phyloP scores from a whole-genome alignment of 2,329 filamentous ascomycete genomes.

The Fonsecaea multimorphosa region DNA sequence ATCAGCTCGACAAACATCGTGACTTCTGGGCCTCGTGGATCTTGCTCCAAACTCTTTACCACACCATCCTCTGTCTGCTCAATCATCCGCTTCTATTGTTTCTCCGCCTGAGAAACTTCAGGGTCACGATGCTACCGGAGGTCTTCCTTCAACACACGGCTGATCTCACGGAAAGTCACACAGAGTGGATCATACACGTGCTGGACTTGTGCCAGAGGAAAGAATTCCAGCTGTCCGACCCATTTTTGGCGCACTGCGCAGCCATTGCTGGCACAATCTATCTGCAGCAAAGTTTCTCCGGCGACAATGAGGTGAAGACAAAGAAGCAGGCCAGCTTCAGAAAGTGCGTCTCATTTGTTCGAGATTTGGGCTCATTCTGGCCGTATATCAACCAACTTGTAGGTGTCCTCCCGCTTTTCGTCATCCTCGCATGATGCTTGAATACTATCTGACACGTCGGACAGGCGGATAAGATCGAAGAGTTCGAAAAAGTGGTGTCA shows the following conservation, averaged over 20 bases:
- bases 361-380: slow-evolving; percentile 51
- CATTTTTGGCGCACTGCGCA: slow-evolving; percentile 57
- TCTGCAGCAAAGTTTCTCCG: slow-evolving; percentile 61
- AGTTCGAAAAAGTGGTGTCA: slow-evolving; percentile 53
- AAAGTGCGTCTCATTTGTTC: slow-evolving; percentile 55
- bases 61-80: slow-evolving; percentile 59
- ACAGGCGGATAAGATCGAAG: slow-evolving; percentile 52
- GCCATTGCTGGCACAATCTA: slow-evolving; percentile 62
- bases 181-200: slow-evolving; percentile 61
- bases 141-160: slow-evolving; percentile 62
- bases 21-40: slow-evolving; percentile 63
- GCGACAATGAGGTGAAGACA: slow-evolving; percentile 46
- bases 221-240: slow-evolving; percentile 55
- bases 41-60: slow-evolving; percentile 60
- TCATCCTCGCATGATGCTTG: neutral
- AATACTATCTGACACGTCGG: neutral
- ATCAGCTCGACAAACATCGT: slow-evolving; percentile 53
- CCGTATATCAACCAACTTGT: slow-evolving; percentile 55
- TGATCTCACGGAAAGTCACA: slow-evolving; percentile 59
- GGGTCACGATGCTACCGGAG: slow-evolving; percentile 57
- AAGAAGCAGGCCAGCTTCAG: slow-evolving; percentile 54
- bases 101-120: slow-evolving; percentile 59
- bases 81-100: slow-evolving; percentile 63
- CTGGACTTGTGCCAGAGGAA: slow-evolving; percentile 56
- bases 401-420: slow-evolving; percentile 26